Base-by-base conservation (phyloP, 345 rosid species). In the Rhizophora mangle region DNA sequence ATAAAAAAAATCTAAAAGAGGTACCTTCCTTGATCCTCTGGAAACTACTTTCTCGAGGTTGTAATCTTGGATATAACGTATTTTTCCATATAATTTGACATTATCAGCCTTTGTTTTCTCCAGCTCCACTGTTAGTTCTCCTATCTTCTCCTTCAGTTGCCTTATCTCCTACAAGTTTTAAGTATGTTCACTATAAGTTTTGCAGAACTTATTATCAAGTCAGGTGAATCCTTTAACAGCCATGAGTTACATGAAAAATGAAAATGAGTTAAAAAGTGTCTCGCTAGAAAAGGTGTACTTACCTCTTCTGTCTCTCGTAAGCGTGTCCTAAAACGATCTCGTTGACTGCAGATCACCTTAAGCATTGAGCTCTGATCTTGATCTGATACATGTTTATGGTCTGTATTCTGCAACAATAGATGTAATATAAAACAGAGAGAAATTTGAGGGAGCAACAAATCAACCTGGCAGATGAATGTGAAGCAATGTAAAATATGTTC, bases 341-440 rank as follows among this genome's bases (percentile, higher is more conserved):
- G 88, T 75, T 95, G 96, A 75, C 87, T 92, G 85, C 95, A 90
- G 70, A 92, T 95, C 75, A 95, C 98, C 84, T 95, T 92, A 30
- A 95, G 97, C 98, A 96, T 92, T 71, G 98, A 96, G 80, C 84
- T 89, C 76, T 92, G 98, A 73, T 92, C 99, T 80, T 88, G 97
- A 76, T 95, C 96, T 20, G 90, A 78, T 71, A 82, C 81, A 62
- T 89, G 96, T 64, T 85, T 90, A 59, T 87, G 89, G 49, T 85
- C 96, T 74, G 81, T 52, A 63, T 83, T 82, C 98, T 90, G 82
- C 71, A 76, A 16, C 65, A 74, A 62, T 65, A 64, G 68, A 61
- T 31, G 71, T 54, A 72, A 37, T 64, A 27, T 51, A 39, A 34
- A 47, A 58, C 73, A 3, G 30, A 64, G 32, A 47, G 11, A 65